A percentile compares a stretch with the other conserved stretches of the same genome.
Conservation (phyloP, 202 grass and related monocot genomes). For the Digitaria exilis region DNA sequence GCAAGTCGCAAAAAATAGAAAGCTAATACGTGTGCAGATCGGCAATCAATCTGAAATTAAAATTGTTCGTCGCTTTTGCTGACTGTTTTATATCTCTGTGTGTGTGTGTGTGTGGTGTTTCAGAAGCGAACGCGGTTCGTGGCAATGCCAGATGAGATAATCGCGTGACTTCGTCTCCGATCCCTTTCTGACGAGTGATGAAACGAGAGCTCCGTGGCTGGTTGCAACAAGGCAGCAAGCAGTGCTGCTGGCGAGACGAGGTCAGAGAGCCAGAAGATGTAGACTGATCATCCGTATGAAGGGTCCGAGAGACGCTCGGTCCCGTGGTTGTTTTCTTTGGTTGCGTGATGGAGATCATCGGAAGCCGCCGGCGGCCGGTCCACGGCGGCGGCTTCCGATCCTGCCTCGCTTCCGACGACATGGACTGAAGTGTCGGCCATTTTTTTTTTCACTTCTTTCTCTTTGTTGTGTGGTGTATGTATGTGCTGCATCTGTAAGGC, state of each 20-base stretch:
- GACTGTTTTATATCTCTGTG: conserved; percentile 4
- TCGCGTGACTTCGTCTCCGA: conserved; percentile 44
- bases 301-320: not conserved
- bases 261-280: conserved; percentile 19
- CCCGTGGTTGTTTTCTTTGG: not conserved
- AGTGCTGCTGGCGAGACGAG: not conserved
- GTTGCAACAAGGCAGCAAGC: conserved; percentile 21
- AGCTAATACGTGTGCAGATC: not conserved
- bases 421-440: conserved; percentile 11
- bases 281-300: not conserved
- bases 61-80: not conserved
- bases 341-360: conserved; percentile 25
- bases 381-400: conserved; percentile 6
- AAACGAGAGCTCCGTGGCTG: not conserved
- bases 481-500: conserved; percentile 4
- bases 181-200: too few species aligned
- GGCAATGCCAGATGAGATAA: conserved; percentile 75
- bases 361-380: conserved; percentile 26
- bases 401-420: conserved; percentile 13
- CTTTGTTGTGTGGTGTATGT: not conserved
- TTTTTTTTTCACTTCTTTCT: not conserved
- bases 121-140: conserved; percentile 89
- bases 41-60: not conserved
- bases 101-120: conserved; percentile 36
- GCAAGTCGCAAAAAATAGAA: too few species aligned